Evolutionary conservation across 2,329 filamentous ascomycete species (phyloP).

Genomic region (Acrocalymma vagum): DNA sequence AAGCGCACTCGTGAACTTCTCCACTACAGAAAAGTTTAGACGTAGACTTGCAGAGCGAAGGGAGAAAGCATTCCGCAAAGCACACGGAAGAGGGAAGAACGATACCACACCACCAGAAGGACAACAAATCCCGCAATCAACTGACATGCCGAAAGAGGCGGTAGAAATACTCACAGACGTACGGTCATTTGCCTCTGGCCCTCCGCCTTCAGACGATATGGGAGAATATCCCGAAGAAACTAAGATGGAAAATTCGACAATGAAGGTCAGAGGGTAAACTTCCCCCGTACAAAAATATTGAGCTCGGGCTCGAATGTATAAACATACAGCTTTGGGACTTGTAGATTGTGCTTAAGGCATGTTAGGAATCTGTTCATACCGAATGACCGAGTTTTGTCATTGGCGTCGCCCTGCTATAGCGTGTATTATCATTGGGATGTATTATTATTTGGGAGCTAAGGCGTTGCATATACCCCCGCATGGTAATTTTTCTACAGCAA

Average conservation of each 20-base stretch:
- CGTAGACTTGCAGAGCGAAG: slow-evolving; percentile 10
- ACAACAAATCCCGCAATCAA: slow-evolving; percentile 8
- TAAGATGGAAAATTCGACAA: slow-evolving; percentile 6
- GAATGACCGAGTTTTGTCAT: too few species aligned
- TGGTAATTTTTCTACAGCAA: too few species aligned
- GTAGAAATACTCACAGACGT: slow-evolving; percentile 25
- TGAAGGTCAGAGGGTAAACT: too few species aligned
- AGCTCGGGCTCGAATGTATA: too few species aligned
- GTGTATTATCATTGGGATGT: too few species aligned
- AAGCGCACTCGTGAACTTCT: slow-evolving; percentile 66
- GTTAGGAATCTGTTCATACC: too few species aligned
- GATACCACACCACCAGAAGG: background rate
- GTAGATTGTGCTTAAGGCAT: too few species aligned
- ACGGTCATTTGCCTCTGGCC: slow-evolving; percentile 9
- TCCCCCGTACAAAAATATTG: too few species aligned
- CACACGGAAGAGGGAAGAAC: slow-evolving; percentile 2
- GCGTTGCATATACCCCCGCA: too few species aligned
- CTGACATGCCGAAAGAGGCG: slow-evolving; percentile 16
- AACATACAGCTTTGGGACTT: too few species aligned
- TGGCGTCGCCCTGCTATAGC: too few species aligned
- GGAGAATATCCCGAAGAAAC: slow-evolving; percentile 27
- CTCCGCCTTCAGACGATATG: slow-evolving; percentile 17
- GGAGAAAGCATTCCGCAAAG: slow-evolving; percentile 6
- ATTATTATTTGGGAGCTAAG: too few species aligned
- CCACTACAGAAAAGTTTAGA: slow-evolving; percentile 39